phyloP scores from a whole-genome alignment of 495 filamentous ascomycete genomes.

The Talaromyces nanjingensis region DNA sequence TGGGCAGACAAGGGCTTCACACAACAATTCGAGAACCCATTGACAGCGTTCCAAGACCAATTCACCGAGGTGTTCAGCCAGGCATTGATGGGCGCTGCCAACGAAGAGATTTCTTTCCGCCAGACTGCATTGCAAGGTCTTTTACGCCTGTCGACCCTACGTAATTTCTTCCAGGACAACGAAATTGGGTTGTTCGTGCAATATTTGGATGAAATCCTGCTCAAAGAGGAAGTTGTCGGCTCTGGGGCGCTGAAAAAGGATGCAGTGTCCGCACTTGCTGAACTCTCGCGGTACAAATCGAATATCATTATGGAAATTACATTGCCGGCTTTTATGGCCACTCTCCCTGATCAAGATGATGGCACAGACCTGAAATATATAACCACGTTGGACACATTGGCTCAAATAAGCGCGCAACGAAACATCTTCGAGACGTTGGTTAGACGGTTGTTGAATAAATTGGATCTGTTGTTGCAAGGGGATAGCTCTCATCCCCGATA shows the following conservation, averaged over 20 bases:
- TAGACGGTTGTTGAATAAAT: slow-evolving; percentile 58
- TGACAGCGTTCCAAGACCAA: slow-evolving; percentile 53
- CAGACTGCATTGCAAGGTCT: slow-evolving; percentile 54
- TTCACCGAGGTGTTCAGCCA: slow-evolving; percentile 54
- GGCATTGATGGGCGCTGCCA: slow-evolving; percentile 53
- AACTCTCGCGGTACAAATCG: slow-evolving; percentile 60
- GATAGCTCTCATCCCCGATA: slow-evolving; percentile 43
- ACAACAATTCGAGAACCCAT: slow-evolving; percentile 37
- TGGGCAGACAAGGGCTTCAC: slow-evolving; percentile 40
- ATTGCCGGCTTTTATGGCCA: slow-evolving; percentile 67
- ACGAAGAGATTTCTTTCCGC: slow-evolving; percentile 61
- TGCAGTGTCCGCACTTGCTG: slow-evolving; percentile 56
- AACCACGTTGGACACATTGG: slow-evolving; percentile 59
- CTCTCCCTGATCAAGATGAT: slow-evolving; percentile 53
- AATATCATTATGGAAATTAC: slow-evolving; percentile 64
- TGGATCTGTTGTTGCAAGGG: slow-evolving; percentile 51
- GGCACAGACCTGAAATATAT: slow-evolving; percentile 38
- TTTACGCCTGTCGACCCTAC: slow-evolving; percentile 46
- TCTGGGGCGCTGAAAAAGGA: slow-evolving; percentile 53
- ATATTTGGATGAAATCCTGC: slow-evolving; percentile 57
- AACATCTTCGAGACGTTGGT: slow-evolving; percentile 65
- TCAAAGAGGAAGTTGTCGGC: slow-evolving; percentile 51
- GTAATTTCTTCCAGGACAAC: slow-evolving; percentile 53
- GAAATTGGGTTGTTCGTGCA: slow-evolving; percentile 59
- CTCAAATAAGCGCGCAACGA: slow-evolving; percentile 58